phyloP scores from a whole-genome alignment of 345 rosid genomes.

The Gossypium anomalum region DNA sequence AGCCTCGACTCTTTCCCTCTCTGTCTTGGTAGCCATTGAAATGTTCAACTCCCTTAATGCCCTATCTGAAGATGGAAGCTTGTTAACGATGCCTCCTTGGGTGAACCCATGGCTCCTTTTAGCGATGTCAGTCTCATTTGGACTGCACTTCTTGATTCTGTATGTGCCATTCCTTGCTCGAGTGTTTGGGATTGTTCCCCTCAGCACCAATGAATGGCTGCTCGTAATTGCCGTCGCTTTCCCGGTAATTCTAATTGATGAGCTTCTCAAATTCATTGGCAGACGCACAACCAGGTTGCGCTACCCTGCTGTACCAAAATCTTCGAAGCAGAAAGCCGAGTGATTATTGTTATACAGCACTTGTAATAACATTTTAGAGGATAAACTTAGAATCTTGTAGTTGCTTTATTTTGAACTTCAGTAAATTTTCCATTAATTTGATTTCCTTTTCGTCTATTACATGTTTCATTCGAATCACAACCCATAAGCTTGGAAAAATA shows the following conservation, averaged over 20 bases:
- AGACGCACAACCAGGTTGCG: neutral
- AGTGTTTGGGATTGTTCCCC: constrained; percentile 78
- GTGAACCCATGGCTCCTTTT: constrained; percentile 80
- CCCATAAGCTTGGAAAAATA: too few relatives aligned
- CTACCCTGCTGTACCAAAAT: neutral
- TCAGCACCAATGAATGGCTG: constrained; percentile 85
- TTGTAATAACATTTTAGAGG: neutral
- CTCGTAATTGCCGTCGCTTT: constrained; percentile 66
- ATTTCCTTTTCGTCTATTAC: neutral
- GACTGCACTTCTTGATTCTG: constrained; percentile 77
- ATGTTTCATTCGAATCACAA: too few relatives aligned
- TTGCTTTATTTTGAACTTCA: neutral
- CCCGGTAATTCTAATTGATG: constrained; percentile 83
- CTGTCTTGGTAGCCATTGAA: constrained; percentile 90
- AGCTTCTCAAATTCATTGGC: constrained; percentile 44
- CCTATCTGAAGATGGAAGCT: constrained; percentile 82
- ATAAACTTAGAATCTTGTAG: neutral
- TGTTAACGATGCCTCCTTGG: constrained; percentile 95
- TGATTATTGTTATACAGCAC: neutral
- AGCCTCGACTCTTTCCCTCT: constrained; percentile 83
- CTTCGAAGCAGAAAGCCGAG: neutral
- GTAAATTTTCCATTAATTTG: neutral
- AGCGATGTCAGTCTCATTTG: constrained; percentile 82
- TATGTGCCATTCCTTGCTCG: constrained; percentile 86
- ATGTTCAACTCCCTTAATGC: constrained; percentile 97